These are phyloP conservation scores for Didymella sp. DNA, from an alignment of 2,329 filamentous ascomycete genomes.

Conservation along the genomic window DNA sequence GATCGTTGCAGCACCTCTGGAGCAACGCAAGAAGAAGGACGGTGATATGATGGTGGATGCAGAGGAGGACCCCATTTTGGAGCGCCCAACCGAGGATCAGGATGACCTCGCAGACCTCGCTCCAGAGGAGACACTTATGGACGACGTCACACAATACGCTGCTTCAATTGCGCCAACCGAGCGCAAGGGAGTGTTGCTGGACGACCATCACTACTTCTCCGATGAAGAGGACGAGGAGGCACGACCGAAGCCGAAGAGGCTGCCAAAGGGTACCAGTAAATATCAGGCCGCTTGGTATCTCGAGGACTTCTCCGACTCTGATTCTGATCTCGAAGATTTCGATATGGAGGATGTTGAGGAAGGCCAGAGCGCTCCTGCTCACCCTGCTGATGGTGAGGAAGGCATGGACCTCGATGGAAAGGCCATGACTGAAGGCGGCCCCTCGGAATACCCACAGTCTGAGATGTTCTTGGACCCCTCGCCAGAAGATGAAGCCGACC, in stretches of 20 bases:
- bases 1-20: conserved; percentile 77
- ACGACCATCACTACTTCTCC: conserved; percentile 98
- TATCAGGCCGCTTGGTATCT: conserved; percentile 97
- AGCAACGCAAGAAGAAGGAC: conserved; percentile 64
- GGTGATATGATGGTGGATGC: conserved; percentile 74
- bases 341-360: conserved; percentile 68
- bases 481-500: conserved; percentile 82
- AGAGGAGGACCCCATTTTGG: conserved; percentile 64
- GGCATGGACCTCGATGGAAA: conserved; percentile 61
- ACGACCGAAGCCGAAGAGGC: conserved; percentile 69
- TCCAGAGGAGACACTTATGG: conserved; percentile 84
- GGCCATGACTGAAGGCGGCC: conserved; percentile 75
- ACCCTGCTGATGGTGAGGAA: conserved; percentile 84
- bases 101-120: conserved; percentile 85
- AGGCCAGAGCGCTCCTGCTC: conserved; percentile 59
- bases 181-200: conserved; percentile 84
- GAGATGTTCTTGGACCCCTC: conserved; percentile 85
- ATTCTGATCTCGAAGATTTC: conserved; percentile 74
- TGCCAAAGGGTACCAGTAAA: conserved; percentile 89
- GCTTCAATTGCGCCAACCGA: conserved; percentile 57
- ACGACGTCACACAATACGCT: conserved; percentile 64
- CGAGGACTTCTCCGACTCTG: conserved; percentile 79
- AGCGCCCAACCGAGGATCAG: conserved; percentile 76
- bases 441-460: conserved; percentile 90
- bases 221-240: conserved; percentile 75